Evolutionary conservation across 1,284 basidiomycete genomes (phyloP), one percentile per base, ranked within the genome.

Genomic region (Pholiota adiposa): DNA sequence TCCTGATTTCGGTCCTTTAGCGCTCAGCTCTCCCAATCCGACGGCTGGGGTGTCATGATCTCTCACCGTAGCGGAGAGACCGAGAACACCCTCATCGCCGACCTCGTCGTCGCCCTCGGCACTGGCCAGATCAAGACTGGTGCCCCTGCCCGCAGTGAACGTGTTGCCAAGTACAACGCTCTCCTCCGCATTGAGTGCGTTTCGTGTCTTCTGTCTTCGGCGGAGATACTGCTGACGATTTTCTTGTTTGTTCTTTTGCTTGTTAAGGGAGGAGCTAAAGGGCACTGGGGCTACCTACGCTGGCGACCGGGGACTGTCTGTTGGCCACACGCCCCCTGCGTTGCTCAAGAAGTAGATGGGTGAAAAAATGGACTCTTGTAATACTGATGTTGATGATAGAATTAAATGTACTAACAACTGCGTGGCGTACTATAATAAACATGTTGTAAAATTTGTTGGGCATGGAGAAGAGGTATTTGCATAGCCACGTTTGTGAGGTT

Each of bases 41-140:
- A 96, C 74, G 93, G 93, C 66, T 99, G 97, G 97, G 96, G 94
- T 77, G 94, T 98, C 80, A 99, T 99, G 97, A 93, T 97, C 76
- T 98, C 96, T 65, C 97, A 99, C 88, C 96, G 97, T 70, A 96
- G 92, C 65, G 97, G 97, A 75, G 96, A 98, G 83, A 94, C 94
- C 43, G 93, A 94, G 80, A 96, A 95, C 81, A 97, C 94, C 61
- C 88, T 97, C 78, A 99, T 99, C 72, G 94, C 97, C 67, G 97
- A 99, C 81, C 90, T 99, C 66, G 89, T 90, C 64, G 96, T 99
- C 68, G 97, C 92, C 60, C 94, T 98, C 69, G 93, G 93, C 67
- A 85, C 85, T 59, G 96, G 96, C 68, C 93, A 97, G 81, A 98
- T 98, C 87, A 98, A 99, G 90, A 97, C 97, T 58, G 97, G 97